Evolutionary conservation across 495 filamentous ascomycete species (phyloP).

Genomic region (Xylaria palmicola): DNA sequence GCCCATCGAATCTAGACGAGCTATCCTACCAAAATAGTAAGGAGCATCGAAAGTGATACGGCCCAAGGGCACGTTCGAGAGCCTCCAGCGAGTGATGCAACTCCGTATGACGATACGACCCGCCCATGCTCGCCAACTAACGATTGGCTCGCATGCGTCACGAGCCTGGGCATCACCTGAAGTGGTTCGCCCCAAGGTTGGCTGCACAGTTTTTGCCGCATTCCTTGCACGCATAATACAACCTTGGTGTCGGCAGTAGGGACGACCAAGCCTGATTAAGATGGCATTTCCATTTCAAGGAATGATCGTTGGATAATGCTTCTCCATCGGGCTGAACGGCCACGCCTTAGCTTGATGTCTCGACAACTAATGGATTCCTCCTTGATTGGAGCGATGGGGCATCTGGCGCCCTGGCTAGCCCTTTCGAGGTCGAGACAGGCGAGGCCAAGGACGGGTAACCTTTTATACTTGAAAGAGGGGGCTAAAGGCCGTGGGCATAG

Average conservation of each 20-base stretch:
- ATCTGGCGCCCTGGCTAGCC: constrained; percentile 4
- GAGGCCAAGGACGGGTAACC: background rate
- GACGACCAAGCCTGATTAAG: constrained; percentile 14
- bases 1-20: background rate
- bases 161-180: constrained; percentile 15
- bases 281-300: constrained; percentile 11
- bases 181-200: constrained; percentile 16
- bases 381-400: constrained; percentile 13
- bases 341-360: constrained; percentile 2
- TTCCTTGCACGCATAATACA: constrained; percentile 13
- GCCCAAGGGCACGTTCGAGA: constrained; percentile 8
- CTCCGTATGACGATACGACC: constrained; percentile 17
- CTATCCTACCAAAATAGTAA: background rate
- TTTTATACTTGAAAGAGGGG: background rate
- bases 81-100: constrained; percentile 16
- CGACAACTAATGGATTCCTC: constrained; percentile 8
- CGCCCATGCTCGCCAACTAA: background rate
- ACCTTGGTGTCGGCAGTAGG: constrained; percentile 10
- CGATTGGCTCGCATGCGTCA: constrained; percentile 15
- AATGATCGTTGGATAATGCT: constrained; percentile 10
- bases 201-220: constrained; percentile 14
- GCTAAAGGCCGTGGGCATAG: background rate
- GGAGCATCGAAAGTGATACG: background rate
- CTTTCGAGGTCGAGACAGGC: background rate
- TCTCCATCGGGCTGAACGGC: constrained; percentile 16